A percentile compares a stretch with the other conserved stretches of the same genome.
Conservation (phyloP, 2,329 filamentous ascomycete genomes). For the Rhinocladiella similis region DNA sequence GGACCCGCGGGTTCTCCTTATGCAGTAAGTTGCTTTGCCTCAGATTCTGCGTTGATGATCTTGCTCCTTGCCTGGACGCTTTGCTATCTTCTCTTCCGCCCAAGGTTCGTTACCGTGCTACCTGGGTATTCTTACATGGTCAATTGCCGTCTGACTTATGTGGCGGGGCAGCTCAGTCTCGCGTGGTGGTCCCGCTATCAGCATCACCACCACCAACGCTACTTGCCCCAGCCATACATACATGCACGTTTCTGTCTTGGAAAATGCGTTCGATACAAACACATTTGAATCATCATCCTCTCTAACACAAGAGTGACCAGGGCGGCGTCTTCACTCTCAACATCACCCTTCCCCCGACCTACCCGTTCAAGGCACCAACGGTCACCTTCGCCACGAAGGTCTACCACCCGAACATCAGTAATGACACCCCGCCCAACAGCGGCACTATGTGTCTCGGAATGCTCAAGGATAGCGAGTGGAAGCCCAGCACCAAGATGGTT, state of each 20-base stretch:
- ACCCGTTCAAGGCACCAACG: constrained; percentile 85
- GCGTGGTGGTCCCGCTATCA: no score
- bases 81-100: not conserved
- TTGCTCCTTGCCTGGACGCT: not conserved
- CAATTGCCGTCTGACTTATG: no score
- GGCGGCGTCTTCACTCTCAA: constrained; percentile 73
- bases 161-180: no score
- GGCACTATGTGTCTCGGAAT: constrained; percentile 84
- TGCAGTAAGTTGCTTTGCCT: constrained; percentile 50
- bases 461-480: constrained; percentile 87
- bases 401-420: constrained; percentile 83
- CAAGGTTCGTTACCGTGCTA: no score
- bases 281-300: no score
- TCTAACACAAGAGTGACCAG: constrained; percentile 36
- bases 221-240: no score
- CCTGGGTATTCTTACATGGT: no score
- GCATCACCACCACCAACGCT: no score
- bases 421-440: constrained; percentile 44
- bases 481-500: constrained; percentile 75
- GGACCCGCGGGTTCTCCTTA: constrained; percentile 67
- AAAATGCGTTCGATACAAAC: no score
- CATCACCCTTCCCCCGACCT: constrained; percentile 72
- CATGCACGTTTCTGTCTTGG: no score
- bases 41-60: not conserved
- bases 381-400: constrained; percentile 84